Evolutionary conservation across 129 eudicot genomes (phyloP), one percentile per base, ranked within the genome.

Genomic region (Flaveria trinervia): DNA sequence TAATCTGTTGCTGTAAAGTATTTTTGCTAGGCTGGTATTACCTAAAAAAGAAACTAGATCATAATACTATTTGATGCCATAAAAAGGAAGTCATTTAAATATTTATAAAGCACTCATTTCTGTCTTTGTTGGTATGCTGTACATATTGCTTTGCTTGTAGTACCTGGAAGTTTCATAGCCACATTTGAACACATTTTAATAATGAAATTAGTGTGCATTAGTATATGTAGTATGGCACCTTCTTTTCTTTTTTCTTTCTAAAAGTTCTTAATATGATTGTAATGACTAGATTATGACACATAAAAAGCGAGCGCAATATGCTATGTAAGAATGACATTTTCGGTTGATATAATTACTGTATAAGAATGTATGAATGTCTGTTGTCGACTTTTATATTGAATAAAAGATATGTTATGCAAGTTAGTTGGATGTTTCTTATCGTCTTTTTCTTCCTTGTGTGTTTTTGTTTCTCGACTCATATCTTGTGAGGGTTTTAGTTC

Each of bases 21-120:
- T 67, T 72, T 5, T 50, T 22, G 84, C 79, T 25, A 80, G 75
- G 80, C 79, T 80, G 84, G 79, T 80, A 73, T 74, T 71, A 67
- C 84, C 84, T 46, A 7, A 67, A 74, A 80, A 48, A 66, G 75
- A 67, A 65, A 80, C 8, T 56, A 52, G 23, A 44, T 28, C 52
- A 55, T 69, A 69, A 20, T 56, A 39, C 13, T 69, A 65, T 46
- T 62, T 72, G n/a, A 55, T 64, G 46, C 61, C 43, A 74, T 66
- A 73, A 80, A 80, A 65, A 54, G 83, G 74, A 80, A 73, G 45
- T 61, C 44, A 44, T 71, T 78, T 33, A 48, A 79, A 36, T 79
- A 71, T 23, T 5, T 9, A 22, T 44, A 67, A 51, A 49, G 36
- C 65, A 65, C 52, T 26, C 28, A 41, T 69, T 69, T 79, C 65